Evolutionary conservation across 352 stramenopile genomes (phyloP).

Genomic region (Phytophthora boehmeriae): DNA sequence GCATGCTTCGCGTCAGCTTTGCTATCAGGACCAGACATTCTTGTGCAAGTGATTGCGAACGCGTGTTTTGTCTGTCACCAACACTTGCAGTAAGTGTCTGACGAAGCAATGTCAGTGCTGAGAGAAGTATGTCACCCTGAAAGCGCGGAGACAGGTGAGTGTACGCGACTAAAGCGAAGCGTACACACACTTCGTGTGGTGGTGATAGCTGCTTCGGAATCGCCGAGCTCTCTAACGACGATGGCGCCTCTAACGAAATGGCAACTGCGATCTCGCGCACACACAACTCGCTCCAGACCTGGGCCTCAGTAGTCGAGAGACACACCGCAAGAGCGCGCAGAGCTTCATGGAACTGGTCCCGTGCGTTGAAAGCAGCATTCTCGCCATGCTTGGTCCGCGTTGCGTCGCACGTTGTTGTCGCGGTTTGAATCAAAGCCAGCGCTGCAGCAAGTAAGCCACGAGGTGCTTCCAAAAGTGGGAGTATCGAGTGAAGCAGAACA

Average conservation of each 20-base stretch:
- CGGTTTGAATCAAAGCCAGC: constrained; percentile 18
- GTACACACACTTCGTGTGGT: constrained; percentile 38
- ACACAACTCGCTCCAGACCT: constrained; percentile 63
- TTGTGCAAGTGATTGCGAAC: constrained; percentile 32
- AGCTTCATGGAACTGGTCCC: constrained; percentile 19
- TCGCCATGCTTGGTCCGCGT: not conserved
- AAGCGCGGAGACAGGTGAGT: constrained; percentile 53
- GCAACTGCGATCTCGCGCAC: constrained; percentile 59
- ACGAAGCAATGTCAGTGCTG: constrained; percentile 56
- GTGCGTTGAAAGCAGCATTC: not conserved
- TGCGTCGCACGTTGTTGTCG: constrained; percentile 4
- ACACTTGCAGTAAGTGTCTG: constrained; percentile 23
- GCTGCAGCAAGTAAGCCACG: constrained; percentile 17
- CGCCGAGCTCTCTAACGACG: constrained; percentile 5
- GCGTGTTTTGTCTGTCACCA: constrained; percentile 11
- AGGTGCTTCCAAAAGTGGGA: constrained; percentile 40
- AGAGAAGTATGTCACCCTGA: constrained; percentile 65
- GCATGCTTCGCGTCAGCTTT: constrained; percentile 54
- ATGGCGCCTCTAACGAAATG: constrained; percentile 31
- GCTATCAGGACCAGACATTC: constrained; percentile 54
- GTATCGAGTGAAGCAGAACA: constrained; percentile 52
- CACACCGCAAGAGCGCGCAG: constrained; percentile 30
- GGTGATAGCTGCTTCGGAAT: constrained; percentile 4
- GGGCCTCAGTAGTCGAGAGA: constrained; percentile 33
- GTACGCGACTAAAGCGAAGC: constrained; percentile 65